Conservation (phyloP, 116 monocot genomes). For the Phalaenopsis hybrid region DNA sequence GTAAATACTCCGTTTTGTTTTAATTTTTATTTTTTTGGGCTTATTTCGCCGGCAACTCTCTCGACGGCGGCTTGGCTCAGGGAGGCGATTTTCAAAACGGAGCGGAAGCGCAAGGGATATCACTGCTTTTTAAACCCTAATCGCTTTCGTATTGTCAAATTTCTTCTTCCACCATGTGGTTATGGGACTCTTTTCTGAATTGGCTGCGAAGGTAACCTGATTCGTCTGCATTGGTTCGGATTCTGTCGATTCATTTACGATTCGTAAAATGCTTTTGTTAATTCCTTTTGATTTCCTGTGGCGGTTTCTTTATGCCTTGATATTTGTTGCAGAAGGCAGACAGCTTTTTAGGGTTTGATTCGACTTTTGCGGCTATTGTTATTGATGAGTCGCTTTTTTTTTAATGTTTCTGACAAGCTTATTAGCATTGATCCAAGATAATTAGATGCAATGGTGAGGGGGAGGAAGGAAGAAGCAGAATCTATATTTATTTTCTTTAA, state of each 20-base stretch:
- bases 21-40: background rate
- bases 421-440: background rate
- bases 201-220: conserved; percentile 75
- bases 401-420: background rate
- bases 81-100: conserved; percentile 5
- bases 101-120: conserved; percentile 1
- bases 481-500: too few species aligned
- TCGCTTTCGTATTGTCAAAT: background rate
- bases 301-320: too few species aligned
- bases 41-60: background rate
- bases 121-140: background rate
- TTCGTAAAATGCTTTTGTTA: background rate
- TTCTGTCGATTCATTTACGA: background rate
- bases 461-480: background rate
- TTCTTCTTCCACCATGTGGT: conserved; percentile 49
- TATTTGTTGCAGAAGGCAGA: background rate
- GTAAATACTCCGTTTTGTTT: background rate
- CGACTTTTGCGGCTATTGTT: background rate
- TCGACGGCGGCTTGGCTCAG: background rate
- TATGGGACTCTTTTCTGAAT: conserved; percentile 87
- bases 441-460: background rate
- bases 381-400: background rate
- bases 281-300: background rate
- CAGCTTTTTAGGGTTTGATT: conserved; percentile 3
- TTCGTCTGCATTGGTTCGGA: background rate